Base-by-base conservation (phyloP, 768 basidiomycete species). In the Mycena vitilis region DNA sequence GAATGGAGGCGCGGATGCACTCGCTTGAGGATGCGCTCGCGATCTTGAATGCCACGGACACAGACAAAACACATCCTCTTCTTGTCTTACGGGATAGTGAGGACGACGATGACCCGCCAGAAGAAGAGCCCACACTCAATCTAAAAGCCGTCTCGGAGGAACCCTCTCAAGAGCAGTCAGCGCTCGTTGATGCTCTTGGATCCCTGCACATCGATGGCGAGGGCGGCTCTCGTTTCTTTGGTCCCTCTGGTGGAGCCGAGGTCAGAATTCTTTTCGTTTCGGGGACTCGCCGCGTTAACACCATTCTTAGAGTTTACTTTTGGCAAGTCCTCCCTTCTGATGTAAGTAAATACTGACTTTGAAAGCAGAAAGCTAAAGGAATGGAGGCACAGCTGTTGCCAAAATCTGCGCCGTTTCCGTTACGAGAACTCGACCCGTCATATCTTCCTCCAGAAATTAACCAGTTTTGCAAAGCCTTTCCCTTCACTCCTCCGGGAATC, bases 1-100 rank as follows among this genome's bases (percentile, higher is more conserved):
- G 78, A 60, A 76, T 88, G 75, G 84, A 87, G 66, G 82, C 83
- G 10, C 81, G 87, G 1, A 86, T 87, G 82, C 84, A 80, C 68
- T 81, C 82, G 4, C 78, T 89, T 23, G 87, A 89, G 74, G 86
- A 87, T 71, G 87, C 86, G 20, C 73, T 88, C 22, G 83, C 83
- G 25, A 86, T 86, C 37, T 74, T 84, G 23, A 82, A 87, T 57
- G 71, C 78, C 30, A 73, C 77, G n/a, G 75, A 80, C 52, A 81
- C 83, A 22, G 72, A 78, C 63, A 70, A 79, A 58, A 76, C 79
- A 1, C 85, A 87, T 68, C 86, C 86, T 1, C 73, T 86, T n/a
- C 79, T 87, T 10, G 37, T 62, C n/a, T 66, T 45, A 58, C 64
- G 49, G 8, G 72, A 71, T 4, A 74, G 75, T n/a, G 76, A 75